A percentile compares a stretch with the other conserved stretches of the same genome.
Evolutionary conservation across 495 filamentous ascomycete genomes (phyloP).

Genomic region (Talaromyces proteolyticus): DNA sequence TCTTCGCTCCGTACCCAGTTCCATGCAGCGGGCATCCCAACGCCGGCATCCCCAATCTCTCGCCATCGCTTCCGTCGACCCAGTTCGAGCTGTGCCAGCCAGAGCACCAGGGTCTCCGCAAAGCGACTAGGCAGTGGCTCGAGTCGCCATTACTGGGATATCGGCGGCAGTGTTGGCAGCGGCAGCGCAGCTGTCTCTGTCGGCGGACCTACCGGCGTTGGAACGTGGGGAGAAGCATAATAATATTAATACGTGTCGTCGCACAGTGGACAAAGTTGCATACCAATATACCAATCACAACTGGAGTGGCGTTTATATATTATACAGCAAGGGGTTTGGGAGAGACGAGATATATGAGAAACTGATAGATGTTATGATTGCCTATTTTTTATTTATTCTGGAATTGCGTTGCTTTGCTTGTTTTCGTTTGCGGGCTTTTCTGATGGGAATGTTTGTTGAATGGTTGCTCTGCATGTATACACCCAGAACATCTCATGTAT

Average conservation of each 20-base stretch:
- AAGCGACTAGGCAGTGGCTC: slow-evolving; percentile 48
- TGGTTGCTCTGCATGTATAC: too few relatives aligned
- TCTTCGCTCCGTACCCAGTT: slow-evolving; percentile 37
- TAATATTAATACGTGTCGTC: not conserved
- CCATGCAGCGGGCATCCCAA: slow-evolving; percentile 33
- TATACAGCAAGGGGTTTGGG: not conserved
- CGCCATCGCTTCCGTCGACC: slow-evolving; percentile 43
- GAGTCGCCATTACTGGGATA: slow-evolving; percentile 81
- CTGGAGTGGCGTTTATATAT: not conserved
- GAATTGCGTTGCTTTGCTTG: not conserved
- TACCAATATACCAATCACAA: not conserved
- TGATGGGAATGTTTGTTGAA: too few relatives aligned
- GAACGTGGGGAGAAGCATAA: slow-evolving; percentile 69
- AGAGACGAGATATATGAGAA: too few relatives aligned
- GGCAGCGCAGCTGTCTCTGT: slow-evolving; percentile 59
- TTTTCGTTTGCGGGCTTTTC: not conserved
- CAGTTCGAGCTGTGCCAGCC: slow-evolving; percentile 68
- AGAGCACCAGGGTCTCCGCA: slow-evolving; percentile 62
- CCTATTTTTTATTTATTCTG: not conserved
- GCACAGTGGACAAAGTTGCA: not conserved
- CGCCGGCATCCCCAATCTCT: slow-evolving; percentile 32
- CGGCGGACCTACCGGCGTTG: slow-evolving; percentile 48
- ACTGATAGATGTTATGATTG: not conserved
- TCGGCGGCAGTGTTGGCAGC: slow-evolving; percentile 71
- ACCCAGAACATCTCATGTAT: too few relatives aligned